Evolutionary conservation across 1,284 basidiomycete genomes (phyloP).

Genomic region (Leccinum subrobustum): DNA sequence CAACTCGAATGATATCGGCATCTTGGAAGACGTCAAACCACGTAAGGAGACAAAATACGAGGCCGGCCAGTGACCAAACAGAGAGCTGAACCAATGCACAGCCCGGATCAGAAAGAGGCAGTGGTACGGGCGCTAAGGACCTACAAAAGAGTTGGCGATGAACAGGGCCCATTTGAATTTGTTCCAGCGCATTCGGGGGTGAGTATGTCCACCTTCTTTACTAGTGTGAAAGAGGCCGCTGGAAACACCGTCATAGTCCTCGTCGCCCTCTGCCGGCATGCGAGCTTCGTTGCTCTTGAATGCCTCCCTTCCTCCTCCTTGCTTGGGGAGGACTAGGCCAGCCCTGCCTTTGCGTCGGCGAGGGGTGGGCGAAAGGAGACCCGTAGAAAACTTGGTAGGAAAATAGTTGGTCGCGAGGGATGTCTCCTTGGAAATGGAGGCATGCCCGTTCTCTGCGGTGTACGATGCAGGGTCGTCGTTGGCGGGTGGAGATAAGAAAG

Average conservation of each 20-base stretch:
- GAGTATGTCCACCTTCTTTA: constrained; percentile 31
- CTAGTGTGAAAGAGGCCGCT: constrained; percentile 31
- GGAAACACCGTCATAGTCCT: constrained; percentile 51
- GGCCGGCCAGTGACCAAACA: constrained; percentile 29
- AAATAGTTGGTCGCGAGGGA: constrained; percentile 62
- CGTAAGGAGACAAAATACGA: neutral
- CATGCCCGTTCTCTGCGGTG: neutral
- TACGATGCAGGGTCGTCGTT: neutral
- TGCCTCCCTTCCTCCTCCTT: constrained; percentile 62
- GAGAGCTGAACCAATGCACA: constrained; percentile 34
- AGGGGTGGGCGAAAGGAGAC: constrained; percentile 39
- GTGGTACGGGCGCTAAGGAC: neutral
- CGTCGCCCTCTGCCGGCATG: constrained; percentile 56
- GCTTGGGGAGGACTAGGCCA: constrained; percentile 40
- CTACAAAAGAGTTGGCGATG: constrained; percentile 32
- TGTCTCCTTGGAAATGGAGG: constrained; percentile 7
- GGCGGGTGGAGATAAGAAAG: neutral
- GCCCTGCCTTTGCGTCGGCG: constrained; percentile 36
- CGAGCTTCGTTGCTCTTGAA: constrained; percentile 52
- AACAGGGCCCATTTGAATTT: constrained; percentile 71
- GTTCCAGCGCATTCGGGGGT: constrained; percentile 58
- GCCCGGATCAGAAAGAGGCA: neutral
- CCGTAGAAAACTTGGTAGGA: constrained; percentile 42
- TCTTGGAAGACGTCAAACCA: constrained; percentile 35
- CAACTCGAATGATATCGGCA: constrained; percentile 46